Percentiles rank a stretch among this genome's conserved stretches.
Evolutionary conservation across 768 basidiomycete species (phyloP).

Genomic region (Mycena filopes): DNA sequence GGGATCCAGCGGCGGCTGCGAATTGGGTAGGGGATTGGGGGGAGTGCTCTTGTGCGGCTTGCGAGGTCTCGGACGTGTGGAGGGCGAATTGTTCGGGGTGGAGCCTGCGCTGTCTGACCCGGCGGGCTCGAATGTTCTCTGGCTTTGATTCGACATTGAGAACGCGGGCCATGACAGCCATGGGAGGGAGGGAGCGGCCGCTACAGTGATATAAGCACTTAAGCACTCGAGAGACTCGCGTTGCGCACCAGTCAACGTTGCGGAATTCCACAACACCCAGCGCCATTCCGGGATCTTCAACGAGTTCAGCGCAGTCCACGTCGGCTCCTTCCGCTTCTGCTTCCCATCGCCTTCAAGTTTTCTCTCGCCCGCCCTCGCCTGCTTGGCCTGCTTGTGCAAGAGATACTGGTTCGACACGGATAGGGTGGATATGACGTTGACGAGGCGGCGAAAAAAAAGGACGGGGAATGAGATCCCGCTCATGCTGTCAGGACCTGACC

Average conservation of each 20-base stretch:
- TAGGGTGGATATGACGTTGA: slow-evolving; percentile 75
- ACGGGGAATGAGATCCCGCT: slow-evolving; percentile 44
- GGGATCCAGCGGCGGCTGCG: slow-evolving; percentile 34
- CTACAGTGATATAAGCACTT: not conserved
- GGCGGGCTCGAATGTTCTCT: slow-evolving; percentile 14
- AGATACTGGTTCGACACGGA: slow-evolving; percentile 75
- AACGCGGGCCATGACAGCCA: slow-evolving; percentile 11
- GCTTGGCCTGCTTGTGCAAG: slow-evolving; percentile 39
- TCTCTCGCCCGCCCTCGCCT: slow-evolving; percentile 26
- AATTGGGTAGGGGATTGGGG: slow-evolving; percentile 25
- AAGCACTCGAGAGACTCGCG: not conserved
- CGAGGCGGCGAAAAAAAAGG: slow-evolving; percentile 69
- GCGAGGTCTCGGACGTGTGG: slow-evolving; percentile 20
- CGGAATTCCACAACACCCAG: slow-evolving; percentile 13
- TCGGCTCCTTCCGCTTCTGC: slow-evolving; percentile 7
- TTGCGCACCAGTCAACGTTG: not conserved
- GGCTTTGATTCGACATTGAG: slow-evolving; percentile 19
- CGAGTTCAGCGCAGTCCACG: slow-evolving; percentile 5
- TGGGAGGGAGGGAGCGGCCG: slow-evolving; percentile 6
- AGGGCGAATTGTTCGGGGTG: slow-evolving; percentile 13
- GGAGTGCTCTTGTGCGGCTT: slow-evolving; percentile 23
- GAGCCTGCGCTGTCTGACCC: not conserved
- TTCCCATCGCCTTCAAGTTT: no score
- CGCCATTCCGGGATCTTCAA: slow-evolving; percentile 21
- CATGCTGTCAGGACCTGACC: slow-evolving; percentile 11